Conservation (phyloP, 345 rosid species). For the Geranium brycei region DNA sequence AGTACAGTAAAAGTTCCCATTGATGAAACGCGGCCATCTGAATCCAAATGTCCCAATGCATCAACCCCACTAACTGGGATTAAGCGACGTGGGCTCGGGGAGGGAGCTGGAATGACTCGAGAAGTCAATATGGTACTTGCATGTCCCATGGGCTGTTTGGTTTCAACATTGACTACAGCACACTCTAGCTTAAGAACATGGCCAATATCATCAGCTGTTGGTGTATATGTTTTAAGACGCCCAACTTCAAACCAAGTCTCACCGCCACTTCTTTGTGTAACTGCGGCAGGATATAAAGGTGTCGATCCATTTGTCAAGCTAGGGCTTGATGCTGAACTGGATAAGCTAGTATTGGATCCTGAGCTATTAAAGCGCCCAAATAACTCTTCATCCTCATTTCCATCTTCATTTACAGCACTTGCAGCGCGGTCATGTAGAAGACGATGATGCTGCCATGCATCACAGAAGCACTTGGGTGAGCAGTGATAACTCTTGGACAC, state of each 20-base stretch:
- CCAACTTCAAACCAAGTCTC: constrained; percentile 97
- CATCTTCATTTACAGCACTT: constrained; percentile 66
- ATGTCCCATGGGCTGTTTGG: constrained; percentile 52
- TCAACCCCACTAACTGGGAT: constrained; percentile 64
- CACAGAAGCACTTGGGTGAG: constrained; percentile 79
- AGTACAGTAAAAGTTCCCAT: constrained; percentile 79
- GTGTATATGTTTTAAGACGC: constrained; percentile 76
- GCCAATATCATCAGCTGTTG: constrained; percentile 85
- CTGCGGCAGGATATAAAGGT: constrained; percentile 55
- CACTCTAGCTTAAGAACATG: constrained; percentile 92
- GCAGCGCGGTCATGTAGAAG: constrained; percentile 88
- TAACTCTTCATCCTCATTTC: constrained; percentile 81
- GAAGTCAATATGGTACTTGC: constrained; percentile 59
- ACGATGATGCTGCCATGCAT: constrained; percentile 99
- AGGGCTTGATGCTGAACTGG: constrained; percentile 58
- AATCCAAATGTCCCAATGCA: constrained; percentile 46
- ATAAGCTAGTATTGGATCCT: constrained; percentile 46
- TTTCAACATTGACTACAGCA: constrained; percentile 73
- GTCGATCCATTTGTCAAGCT: constrained; percentile 61
- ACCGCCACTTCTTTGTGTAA: constrained; percentile 67
- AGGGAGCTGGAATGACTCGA: constrained; percentile 95
- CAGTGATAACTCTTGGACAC: constrained; percentile 85
- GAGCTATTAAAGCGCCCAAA: constrained; percentile 71
- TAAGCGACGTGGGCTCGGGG: constrained; percentile 79
- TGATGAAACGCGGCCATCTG: constrained; percentile 53